Conservation (phyloP, 331 rosid species). For the Acacia pycnantha region DNA sequence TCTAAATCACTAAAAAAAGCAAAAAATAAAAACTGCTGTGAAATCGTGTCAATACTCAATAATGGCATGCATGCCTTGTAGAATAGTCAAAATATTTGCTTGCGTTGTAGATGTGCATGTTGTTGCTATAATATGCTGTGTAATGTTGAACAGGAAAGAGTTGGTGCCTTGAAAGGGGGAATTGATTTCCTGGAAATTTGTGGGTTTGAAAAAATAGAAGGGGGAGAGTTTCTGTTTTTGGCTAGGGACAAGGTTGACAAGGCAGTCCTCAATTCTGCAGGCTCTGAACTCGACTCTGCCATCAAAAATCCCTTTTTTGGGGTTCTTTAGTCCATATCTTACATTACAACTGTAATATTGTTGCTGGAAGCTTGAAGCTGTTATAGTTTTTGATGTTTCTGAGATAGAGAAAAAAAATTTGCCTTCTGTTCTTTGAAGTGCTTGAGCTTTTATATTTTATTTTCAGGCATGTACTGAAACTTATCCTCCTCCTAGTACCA, state of each 20-base stretch:
- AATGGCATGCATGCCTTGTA: not conserved
- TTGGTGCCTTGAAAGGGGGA: constrained; percentile 83
- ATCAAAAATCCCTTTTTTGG: constrained; percentile 96
- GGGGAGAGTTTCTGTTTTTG: constrained; percentile 71
- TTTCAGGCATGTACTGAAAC: not conserved
- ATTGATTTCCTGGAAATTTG: constrained; percentile 88
- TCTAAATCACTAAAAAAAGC: not conserved
- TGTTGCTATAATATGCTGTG: not conserved
- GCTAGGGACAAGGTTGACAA: constrained; percentile 74
- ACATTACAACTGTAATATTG: constrained; percentile 15
- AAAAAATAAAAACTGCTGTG: not conserved
- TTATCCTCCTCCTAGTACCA: not conserved
- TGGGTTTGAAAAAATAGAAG: constrained; percentile 81
- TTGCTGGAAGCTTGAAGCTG: constrained; percentile 19
- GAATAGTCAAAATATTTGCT: no score
- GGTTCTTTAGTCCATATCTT: constrained; percentile 49
- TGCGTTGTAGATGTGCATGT: not conserved
- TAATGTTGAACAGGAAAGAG: constrained; percentile 68
- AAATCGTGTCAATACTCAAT: not conserved
- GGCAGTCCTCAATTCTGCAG: constrained; percentile 78
- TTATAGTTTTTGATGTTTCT: constrained; percentile 9
- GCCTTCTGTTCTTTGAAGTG: constrained; percentile 7
- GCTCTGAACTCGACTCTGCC: constrained; percentile 88
- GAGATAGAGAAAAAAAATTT: not conserved
- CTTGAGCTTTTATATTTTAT: not conserved